Conservation (phyloP, 164 flowering plant species). For the Aristolochia californica region DNA sequence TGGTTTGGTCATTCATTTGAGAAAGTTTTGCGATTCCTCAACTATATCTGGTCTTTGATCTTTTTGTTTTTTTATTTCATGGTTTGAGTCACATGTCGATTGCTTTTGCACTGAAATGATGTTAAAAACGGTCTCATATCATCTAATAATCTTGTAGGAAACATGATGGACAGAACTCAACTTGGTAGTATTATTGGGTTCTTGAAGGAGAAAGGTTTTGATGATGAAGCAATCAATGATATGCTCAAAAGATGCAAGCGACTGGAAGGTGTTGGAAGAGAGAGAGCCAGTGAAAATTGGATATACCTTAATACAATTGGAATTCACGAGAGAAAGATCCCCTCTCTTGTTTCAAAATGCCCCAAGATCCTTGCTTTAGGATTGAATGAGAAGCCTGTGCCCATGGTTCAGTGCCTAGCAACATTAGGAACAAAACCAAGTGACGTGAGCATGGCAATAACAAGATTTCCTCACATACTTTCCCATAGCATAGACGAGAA, state of each 20-base stretch:
- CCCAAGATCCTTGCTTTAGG: conserved; percentile 73
- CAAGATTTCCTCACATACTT: conserved; percentile 73
- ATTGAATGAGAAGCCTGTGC: conserved; percentile 68
- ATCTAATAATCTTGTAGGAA: neutral
- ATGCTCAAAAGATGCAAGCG: conserved; percentile 81
- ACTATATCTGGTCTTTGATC: too few relatives aligned
- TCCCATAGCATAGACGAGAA: conserved; percentile 88
- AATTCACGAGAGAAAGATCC: conserved; percentile 73
- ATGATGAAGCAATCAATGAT: conserved; percentile 45
- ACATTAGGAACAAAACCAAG: conserved; percentile 59
- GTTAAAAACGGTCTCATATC: neutral
- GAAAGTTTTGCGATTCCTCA: too few relatives aligned
- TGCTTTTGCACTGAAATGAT: too few relatives aligned
- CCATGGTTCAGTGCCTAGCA: conserved; percentile 72
- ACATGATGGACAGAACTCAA: conserved; percentile 15
- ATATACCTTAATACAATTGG: conserved; percentile 70
- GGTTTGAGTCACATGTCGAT: too few relatives aligned
- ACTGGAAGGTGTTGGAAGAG: conserved; percentile 38
- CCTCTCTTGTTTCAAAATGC: conserved; percentile 60
- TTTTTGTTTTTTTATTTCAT: too few relatives aligned
- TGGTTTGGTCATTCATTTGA: too few relatives aligned
- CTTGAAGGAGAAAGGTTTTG: conserved; percentile 74
- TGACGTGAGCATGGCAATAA: conserved; percentile 64
- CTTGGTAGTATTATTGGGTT: conserved; percentile 55
- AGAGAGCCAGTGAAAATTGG: conserved; percentile 75